Base-by-base conservation (phyloP, 495 filamentous ascomycete species). In the Xylaria bambusicola region DNA sequence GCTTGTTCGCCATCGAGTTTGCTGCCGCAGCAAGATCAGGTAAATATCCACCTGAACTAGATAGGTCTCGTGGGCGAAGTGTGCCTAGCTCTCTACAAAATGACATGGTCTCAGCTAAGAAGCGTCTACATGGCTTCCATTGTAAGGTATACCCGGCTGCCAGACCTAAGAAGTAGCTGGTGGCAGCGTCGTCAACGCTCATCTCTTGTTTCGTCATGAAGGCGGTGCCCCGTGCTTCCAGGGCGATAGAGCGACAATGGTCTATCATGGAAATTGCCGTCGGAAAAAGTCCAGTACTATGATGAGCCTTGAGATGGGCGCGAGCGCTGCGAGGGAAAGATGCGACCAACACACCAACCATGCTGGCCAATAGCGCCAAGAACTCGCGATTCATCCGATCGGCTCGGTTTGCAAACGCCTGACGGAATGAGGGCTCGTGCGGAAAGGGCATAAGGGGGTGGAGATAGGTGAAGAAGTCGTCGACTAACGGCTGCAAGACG, bases 381-480 rank as follows among this genome's bases (percentile, higher is more conserved):
- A 94, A 95, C 3, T 80, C 82, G 13, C 78, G 76, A 64, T 85
- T 88, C 6, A 75, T 83, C 27, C 82, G 71, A 71, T 96, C 90
- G 63, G 92, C 86, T 36, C 91, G 80, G 36, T 76, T 80, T 13
- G 79, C 76, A 65, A 93, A 88, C 3, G 88, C 86, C 53, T 82
- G 80, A 31, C 90, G 83, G 62, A 95, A 95, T n/a, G 87, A 86
- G 0, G 88, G 88, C 61, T 95, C 90, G 70, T 96, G 92, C 0
- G 92, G 92, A 48, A 96, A 83, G 0, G 92, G 92, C 31, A 86
- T 80, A n/a, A 96, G 76, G 1, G 92, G 92, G 66, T 96, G 89
- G 53, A 95, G 91, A 68, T 92, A 93, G 7, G 86, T 92, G 67
- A 95, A 95, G 74, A 90, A 95, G 74, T 96, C 92, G 68, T 93